phyloP scores from a whole-genome alignment of 1,284 basidiomycete genomes.

The Puccinia horiana region DNA sequence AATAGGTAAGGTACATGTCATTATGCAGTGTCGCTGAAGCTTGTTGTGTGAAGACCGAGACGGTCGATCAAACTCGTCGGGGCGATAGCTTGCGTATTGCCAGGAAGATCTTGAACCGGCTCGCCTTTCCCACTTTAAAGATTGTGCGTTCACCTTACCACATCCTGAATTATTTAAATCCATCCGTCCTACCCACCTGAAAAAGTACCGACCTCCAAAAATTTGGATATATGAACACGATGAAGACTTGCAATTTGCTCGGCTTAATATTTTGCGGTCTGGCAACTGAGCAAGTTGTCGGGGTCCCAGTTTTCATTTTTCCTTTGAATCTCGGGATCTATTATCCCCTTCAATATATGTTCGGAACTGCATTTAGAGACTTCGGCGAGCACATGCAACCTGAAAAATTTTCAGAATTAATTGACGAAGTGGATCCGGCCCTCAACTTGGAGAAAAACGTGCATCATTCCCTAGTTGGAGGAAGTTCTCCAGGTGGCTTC shows the following conservation, averaged over 20 bases:
- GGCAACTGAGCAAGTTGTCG: background rate
- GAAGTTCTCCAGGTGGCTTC: background rate
- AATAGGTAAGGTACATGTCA: background rate
- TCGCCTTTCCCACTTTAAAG: background rate
- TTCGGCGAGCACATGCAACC: background rate
- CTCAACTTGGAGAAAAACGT: background rate
- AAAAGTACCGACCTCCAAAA: no score
- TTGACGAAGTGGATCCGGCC: background rate
- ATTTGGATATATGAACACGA: background rate
- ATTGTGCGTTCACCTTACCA: background rate
- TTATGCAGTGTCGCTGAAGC: background rate
- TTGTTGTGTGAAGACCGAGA: background rate
- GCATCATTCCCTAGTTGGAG: background rate
- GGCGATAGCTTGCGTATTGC: background rate
- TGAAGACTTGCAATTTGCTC: background rate
- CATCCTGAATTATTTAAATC: background rate
- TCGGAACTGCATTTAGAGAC: constrained; percentile 8
- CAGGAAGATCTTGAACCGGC: background rate
- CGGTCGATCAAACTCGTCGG: background rate
- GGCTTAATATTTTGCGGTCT: background rate
- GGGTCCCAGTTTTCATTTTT: background rate
- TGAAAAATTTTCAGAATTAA: background rate
- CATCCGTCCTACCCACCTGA: background rate
- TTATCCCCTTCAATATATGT: background rate
- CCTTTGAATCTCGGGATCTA: background rate